Base-by-base conservation (phyloP, 2,329 filamentous ascomycete species). In the Emericellopsis atlantica region DNA sequence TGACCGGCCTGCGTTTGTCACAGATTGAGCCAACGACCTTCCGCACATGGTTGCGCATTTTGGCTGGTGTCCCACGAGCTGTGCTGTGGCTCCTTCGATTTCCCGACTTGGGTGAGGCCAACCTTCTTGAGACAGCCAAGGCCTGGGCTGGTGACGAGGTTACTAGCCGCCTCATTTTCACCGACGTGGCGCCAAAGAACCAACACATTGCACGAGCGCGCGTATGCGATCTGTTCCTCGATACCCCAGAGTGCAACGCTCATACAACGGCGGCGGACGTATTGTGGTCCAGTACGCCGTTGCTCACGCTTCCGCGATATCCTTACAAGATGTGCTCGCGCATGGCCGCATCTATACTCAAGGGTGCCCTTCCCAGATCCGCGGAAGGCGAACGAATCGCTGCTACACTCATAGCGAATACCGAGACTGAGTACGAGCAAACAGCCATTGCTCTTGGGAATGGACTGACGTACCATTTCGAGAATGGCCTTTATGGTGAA, bases 291-390 rank as follows among this genome's bases (percentile, higher is more conserved):
- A 93, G 89, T 50, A 96, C 92, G 1, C 92, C 92, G 5, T 67
- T 98, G 18, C 69, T 98, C 23, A 98, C 92, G 0, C 70, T 92
- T 24, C 89, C 92, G 10, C 77, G 92, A 31, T 95, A 96, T 59
- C 76, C 84, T 39, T 95, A 95, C 64, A 98, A 98, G 62, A 98
- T 98, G 92, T 98, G 92, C 61, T 94, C 87, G 35, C 84, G 92
- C 41, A 98, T 98, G 84, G 92, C 90, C 6, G 89, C 92, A 6
- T 95, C 87, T 10, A 96, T 98, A 43, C 70, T 98, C 24, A 84
- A 79, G 48, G 92, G 92, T 14, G 92, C 92, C 0, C 65, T 98
- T 4, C 92, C 92, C 0, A 81, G 79, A 48, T 71, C 67, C 0
- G 62, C 67, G 2, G 76, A 78, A n/a, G 88, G 90, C 4, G 63